These are phyloP conservation scores for Colletotrichum lupini DNA, from an alignment of 2,329 filamentous ascomycete species.

Conservation along the genomic window DNA sequence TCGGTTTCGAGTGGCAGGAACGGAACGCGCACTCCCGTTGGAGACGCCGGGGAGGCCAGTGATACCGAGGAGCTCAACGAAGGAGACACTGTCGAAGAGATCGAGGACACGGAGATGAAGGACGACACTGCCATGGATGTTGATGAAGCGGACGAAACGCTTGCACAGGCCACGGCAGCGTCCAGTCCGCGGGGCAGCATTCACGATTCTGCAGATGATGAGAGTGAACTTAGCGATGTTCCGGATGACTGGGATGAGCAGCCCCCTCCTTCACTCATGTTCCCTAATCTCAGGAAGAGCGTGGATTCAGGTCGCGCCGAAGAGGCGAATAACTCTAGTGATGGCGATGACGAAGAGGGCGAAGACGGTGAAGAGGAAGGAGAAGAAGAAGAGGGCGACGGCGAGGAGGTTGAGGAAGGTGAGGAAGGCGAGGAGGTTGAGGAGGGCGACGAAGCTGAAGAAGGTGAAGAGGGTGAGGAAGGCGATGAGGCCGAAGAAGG, in stretches of 20 bases:
- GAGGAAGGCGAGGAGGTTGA: constrained; percentile 31
- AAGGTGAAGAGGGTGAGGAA: constrained; percentile 41
- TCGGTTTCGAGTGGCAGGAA: constrained; percentile 63
- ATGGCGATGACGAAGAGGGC: constrained; percentile 41
- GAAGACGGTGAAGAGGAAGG: constrained; percentile 33
- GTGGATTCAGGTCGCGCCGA: constrained; percentile 40
- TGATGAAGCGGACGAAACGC: constrained; percentile 39
- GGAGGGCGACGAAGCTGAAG: constrained; percentile 23
- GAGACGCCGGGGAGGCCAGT: constrained; percentile 45
- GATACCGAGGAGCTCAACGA: constrained; percentile 52
- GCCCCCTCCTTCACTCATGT: constrained; percentile 63
- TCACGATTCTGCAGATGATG: constrained; percentile 74
- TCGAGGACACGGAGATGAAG: constrained; percentile 36
- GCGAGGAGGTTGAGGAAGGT: constrained; percentile 28
- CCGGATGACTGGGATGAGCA: constrained; percentile 69
- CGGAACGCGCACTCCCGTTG: constrained; percentile 52
- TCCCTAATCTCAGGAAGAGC: constrained; percentile 59
- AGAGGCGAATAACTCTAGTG: constrained; percentile 36
- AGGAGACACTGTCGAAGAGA: constrained; percentile 47
- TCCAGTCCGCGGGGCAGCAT: constrained; percentile 69
- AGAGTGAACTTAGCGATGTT: constrained; percentile 76
- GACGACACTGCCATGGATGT: constrained; percentile 39
- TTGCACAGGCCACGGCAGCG: constrained; percentile 41
- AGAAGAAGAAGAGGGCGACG: constrained; percentile 27
- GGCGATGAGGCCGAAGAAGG: constrained; percentile 36